Evolutionary conservation across 805 yeast species (phyloP).

Genomic region (Pichia membranifaciens): DNA sequence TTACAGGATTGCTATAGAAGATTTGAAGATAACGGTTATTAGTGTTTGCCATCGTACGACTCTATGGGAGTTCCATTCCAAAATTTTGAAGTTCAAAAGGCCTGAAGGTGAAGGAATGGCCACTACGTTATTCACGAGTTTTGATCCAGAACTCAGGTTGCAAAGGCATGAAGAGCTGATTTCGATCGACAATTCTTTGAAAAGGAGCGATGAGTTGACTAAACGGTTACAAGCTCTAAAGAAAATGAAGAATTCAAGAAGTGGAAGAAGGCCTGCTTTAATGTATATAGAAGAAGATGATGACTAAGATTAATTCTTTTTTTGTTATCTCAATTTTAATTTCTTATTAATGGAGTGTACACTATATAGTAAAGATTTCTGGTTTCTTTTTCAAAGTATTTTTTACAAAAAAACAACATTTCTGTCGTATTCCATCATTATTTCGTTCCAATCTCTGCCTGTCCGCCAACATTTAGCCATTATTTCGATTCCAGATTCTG

Average conservation of each 20-base stretch:
- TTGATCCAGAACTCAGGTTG: slow-evolving; percentile 70
- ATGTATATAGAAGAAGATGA: slow-evolving; percentile 24
- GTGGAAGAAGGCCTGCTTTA: slow-evolving; percentile 14
- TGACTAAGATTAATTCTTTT: neutral
- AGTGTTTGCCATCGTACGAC: slow-evolving; percentile 93
- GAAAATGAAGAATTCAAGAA: slow-evolving; percentile 15
- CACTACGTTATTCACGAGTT: slow-evolving; percentile 37
- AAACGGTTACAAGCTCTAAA: slow-evolving; percentile 62
- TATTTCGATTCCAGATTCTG: slow-evolving; percentile 30
- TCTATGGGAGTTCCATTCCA: slow-evolving; percentile 85
- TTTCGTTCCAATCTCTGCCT: slow-evolving; percentile 46
- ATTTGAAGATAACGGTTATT: slow-evolving; percentile 70
- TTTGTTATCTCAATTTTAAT: too few relatives aligned
- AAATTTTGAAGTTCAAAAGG: slow-evolving; percentile 59
- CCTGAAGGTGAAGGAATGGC: slow-evolving; percentile 18
- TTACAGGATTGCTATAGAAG: slow-evolving; percentile 71
- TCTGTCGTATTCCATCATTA: slow-evolving; percentile 37
- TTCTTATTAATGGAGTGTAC: too few relatives aligned
- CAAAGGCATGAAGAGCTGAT: slow-evolving; percentile 73
- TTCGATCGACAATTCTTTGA: slow-evolving; percentile 59
- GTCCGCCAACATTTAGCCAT: slow-evolving; percentile 51
- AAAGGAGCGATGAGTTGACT: slow-evolving; percentile 62
- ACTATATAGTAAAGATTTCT: too few relatives aligned
- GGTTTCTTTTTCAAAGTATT: too few relatives aligned
- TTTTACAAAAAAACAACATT: slow-evolving; percentile 40